phyloP scores from a whole-genome alignment of 2,329 filamentous ascomycete genomes.

The Penicillium sp. region DNA sequence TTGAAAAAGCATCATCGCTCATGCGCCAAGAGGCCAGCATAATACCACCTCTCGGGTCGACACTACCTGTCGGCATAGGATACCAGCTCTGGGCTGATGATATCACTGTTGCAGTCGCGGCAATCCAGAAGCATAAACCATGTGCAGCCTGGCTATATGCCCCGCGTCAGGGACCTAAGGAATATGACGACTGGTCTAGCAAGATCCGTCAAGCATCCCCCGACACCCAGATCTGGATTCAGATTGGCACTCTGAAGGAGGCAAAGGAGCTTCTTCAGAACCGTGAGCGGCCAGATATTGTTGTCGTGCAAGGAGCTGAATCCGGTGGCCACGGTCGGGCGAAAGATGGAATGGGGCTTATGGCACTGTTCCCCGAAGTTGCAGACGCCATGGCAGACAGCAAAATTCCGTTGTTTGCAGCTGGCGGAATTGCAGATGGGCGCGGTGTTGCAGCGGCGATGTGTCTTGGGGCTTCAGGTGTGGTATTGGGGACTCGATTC shows the following conservation, averaged over 20 bases:
- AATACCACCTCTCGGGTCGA: constrained; percentile 5
- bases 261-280: constrained; percentile 36
- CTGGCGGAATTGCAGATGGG: constrained; percentile 48
- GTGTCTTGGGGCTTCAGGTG: constrained; percentile 46
- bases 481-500: constrained; percentile 57
- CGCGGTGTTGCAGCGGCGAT: constrained; percentile 45
- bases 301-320: constrained; percentile 50
- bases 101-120: constrained; percentile 23
- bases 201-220: constrained; percentile 37
- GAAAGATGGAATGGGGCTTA: constrained; percentile 41
- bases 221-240: constrained; percentile 47
- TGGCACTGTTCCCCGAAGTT: constrained; percentile 47
- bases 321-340: constrained; percentile 48
- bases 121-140: constrained; percentile 30
- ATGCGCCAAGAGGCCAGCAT: constrained; percentile 13
- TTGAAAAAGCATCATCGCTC: constrained; percentile 26
- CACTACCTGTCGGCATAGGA: constrained; percentile 36
- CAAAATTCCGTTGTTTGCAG: constrained; percentile 43
- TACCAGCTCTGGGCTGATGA: constrained; percentile 37
- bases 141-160: constrained; percentile 40
- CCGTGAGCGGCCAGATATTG: constrained; percentile 40
- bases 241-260: constrained; percentile 47
- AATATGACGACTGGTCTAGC: constrained; percentile 40
- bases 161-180: constrained; percentile 25
- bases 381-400: constrained; percentile 35